phyloP scores from a whole-genome alignment of 23 red algal species.

The Gracilaria gracilis region DNA sequence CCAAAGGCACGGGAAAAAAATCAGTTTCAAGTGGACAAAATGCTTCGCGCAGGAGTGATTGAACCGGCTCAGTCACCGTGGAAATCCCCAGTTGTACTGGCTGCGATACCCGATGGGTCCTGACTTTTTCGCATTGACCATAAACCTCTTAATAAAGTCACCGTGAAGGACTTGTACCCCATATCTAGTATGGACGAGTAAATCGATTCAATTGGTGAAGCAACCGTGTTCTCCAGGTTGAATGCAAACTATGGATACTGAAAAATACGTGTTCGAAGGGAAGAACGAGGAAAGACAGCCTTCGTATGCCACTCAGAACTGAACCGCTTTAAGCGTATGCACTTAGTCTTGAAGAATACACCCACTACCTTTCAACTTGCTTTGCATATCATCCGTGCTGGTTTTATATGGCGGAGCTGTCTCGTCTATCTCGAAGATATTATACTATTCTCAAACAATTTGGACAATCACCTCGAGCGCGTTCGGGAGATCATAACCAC shows the following conservation, averaged over 20 bases:
- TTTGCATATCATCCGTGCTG: constrained; percentile 4
- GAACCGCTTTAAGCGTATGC: constrained; percentile 25
- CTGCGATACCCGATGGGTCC: constrained; percentile 5
- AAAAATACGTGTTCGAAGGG: not conserved
- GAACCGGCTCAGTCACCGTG: constrained; percentile 16
- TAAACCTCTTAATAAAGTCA: not conserved
- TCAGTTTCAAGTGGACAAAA: constrained; percentile 17
- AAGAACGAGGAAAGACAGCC: constrained; percentile 4
- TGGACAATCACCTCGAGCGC: too few relatives aligned
- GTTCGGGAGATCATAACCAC: too few relatives aligned
- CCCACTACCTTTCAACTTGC: constrained; percentile 38
- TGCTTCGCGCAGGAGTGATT: constrained; percentile 37
- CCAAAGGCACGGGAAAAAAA: constrained; percentile 19
- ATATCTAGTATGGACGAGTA: constrained; percentile 30
- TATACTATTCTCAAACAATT: too few relatives aligned
- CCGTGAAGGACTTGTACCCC: constrained; percentile 13
- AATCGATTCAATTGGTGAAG: constrained; percentile 13
- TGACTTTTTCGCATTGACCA: constrained; percentile 29
- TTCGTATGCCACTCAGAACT: constrained; percentile 2
- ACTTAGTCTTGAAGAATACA: not conserved
- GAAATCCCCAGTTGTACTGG: constrained; percentile 9
- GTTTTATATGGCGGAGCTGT: constrained; percentile 1
- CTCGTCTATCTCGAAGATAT: too few relatives aligned
- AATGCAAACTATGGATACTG: constrained; percentile 32
- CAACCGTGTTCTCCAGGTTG: constrained; percentile 12